Evolutionary conservation across 2,329 filamentous ascomycete genomes (phyloP).

Genomic region (Fusarium sp.): DNA sequence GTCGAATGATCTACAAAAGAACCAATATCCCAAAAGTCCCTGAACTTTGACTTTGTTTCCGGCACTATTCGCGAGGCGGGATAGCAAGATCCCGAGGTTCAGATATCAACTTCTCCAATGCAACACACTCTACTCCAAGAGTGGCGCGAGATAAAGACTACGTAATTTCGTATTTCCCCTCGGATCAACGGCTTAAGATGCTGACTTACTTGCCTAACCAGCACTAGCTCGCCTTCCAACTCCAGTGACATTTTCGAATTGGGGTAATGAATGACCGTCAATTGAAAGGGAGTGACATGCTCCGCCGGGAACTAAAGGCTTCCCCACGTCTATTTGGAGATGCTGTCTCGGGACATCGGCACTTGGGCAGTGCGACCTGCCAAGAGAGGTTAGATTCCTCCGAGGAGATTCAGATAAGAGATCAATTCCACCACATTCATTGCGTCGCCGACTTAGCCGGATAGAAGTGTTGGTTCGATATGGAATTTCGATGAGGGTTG

Average conservation of each 20-base stretch:
- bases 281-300: constrained; percentile 17
- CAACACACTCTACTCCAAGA: background rate
- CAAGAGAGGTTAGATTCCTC: constrained; percentile 2
- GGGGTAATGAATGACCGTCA: background rate
- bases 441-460: constrained; percentile 25
- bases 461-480: background rate
- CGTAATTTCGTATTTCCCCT: constrained; percentile 13
- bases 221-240: background rate
- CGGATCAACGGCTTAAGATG: constrained; percentile 1
- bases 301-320: background rate
- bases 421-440: background rate
- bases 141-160: background rate
- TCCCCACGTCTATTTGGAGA: constrained; percentile 4
- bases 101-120: background rate
- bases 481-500: background rate
- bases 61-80: background rate
- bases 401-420: constrained; percentile 6
- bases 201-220: background rate
- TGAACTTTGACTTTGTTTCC: background rate
- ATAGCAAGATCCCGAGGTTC: background rate
- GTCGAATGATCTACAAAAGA: constrained; percentile 14
- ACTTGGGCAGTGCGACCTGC: constrained; percentile 7
- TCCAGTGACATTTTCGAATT: background rate
- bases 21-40: constrained; percentile 18
- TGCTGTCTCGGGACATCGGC: background rate